Evolutionary conservation across 2,329 filamentous ascomycete species (phyloP).

Genomic region (Sclerotinia minor): DNA sequence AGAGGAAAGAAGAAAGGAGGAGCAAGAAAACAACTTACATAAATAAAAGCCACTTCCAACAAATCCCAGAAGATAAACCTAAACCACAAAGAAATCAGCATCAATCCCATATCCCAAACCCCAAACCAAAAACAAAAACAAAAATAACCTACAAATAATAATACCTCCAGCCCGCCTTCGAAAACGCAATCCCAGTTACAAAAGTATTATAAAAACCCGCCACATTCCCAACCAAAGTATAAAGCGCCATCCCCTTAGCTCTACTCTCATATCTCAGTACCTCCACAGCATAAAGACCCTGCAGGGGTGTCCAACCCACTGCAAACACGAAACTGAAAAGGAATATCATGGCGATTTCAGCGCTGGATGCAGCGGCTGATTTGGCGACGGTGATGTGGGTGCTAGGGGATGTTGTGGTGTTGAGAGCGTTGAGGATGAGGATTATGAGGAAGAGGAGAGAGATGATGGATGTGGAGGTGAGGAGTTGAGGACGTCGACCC

Average conservation of each 20-base stretch:
- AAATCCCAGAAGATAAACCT: conserved; percentile 24
- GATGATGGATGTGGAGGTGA: conserved; percentile 45
- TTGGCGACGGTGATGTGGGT: conserved; percentile 15
- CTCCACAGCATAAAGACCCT: conserved; percentile 53
- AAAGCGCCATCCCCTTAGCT: conserved; percentile 20
- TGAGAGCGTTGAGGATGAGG: conserved; percentile 47
- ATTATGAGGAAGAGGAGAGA: conserved; percentile 22
- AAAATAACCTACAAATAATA: conserved; percentile 18
- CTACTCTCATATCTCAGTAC: conserved; percentile 39
- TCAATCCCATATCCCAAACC: too few species aligned
- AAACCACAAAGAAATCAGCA: not conserved
- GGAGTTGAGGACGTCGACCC: conserved; percentile 45
- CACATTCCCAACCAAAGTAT: conserved; percentile 20
- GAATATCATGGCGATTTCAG: conserved; percentile 53
- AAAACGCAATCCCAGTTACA: conserved; percentile 22
- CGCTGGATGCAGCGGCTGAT: conserved; percentile 44
- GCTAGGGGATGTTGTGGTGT: conserved; percentile 46
- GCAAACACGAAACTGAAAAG: conserved; percentile 55
- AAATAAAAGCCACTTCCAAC: conserved; percentile 18
- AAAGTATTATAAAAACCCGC: conserved; percentile 24
- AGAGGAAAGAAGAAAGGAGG: not conserved
- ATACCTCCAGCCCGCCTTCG: conserved; percentile 15
- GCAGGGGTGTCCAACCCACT: conserved; percentile 53
- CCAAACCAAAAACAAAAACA: not conserved
- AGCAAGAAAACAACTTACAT: not conserved